A percentile compares a stretch with the other conserved stretches of the same genome.
Conservation (phyloP, 441 rosid species). For the Erysimum cheiri region DNA sequence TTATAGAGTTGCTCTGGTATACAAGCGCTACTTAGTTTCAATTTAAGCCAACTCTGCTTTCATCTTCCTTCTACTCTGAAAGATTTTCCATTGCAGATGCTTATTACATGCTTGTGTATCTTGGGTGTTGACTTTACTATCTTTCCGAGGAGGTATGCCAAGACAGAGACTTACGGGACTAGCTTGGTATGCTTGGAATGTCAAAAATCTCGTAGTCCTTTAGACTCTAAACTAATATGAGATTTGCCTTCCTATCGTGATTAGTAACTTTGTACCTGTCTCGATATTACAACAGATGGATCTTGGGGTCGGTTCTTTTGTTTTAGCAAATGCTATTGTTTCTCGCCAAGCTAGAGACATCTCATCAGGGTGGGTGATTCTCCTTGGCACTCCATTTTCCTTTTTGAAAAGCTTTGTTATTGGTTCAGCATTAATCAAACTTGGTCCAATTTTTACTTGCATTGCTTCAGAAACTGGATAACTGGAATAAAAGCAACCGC, state of each 20-base stretch:
- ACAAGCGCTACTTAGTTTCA: slow-evolving; percentile 28
- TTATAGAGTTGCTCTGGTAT: slow-evolving; percentile 76
- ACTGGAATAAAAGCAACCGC: slow-evolving; percentile 56
- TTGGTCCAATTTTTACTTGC: slow-evolving; percentile 20
- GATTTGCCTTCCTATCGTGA: slow-evolving; percentile 1
- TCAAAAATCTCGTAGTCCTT: background rate
- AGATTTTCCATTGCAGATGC: slow-evolving; percentile 62
- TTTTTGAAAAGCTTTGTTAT: slow-evolving; percentile 2
- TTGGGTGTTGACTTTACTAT: slow-evolving; percentile 93
- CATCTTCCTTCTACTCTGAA: slow-evolving; percentile 37
- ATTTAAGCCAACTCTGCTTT: slow-evolving; percentile 16
- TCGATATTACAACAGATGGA: slow-evolving; percentile 68
- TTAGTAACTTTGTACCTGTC: background rate
- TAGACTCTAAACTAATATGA: background rate
- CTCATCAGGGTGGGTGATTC: slow-evolving; percentile 58
- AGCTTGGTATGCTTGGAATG: slow-evolving; percentile 62
- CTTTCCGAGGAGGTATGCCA: slow-evolving; percentile 87
- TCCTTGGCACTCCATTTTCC: slow-evolving; percentile 8
- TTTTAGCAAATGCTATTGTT: slow-evolving; percentile 75
- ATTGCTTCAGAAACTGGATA: slow-evolving; percentile 62
- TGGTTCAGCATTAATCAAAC: slow-evolving; percentile 3
- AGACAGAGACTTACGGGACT: slow-evolving; percentile 89
- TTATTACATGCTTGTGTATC: slow-evolving; percentile 82
- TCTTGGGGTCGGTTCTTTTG: slow-evolving; percentile 96
- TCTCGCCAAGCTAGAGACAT: slow-evolving; percentile 83